Evolutionary conservation across 306 rosid genomes (phyloP), one percentile per base, ranked within the genome.

Genomic region (Oxytropis ochrocephala): DNA sequence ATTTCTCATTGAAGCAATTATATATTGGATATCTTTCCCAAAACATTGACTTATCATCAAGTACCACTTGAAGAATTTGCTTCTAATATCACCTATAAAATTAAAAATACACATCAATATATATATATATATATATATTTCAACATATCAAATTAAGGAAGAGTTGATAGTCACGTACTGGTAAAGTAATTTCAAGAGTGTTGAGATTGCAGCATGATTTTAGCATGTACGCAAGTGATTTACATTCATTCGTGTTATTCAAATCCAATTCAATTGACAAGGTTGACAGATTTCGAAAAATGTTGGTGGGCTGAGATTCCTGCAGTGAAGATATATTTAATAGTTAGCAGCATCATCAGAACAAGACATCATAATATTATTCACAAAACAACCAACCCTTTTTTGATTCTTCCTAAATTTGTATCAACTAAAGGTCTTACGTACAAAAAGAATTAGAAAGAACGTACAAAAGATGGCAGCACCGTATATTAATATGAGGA

Each of bases 221-320:
- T 17, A 78, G 12, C 11, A 64, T 4, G 48, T 54, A 52, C 4
- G 61, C 51, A 19, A 67, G 53, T 2, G 67, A 29, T 7, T 57
- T 1, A 5, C 2, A 13, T 39, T 68, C 69, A 10, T 43, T 64
- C 18, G 14, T 13, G 11, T 32, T 43, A 44, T 78, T 78, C 57
- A 78, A 32, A 49, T 78, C 69, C 57, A 78, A 57, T 1, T 78
- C 75, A 57, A 78, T 42, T 19, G 55, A 46, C 32, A 70, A 44
- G 4, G 36, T 33, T 17, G 46, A 27, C 13, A 78, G 11, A 41
- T 57, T 27, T 49, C 1, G 0, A 58, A 65, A 72, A n/a, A 30
- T 49, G 50, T 66, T 33, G 27, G 11, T 39, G 0, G 8, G 0
- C 8, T 14, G 48, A 3, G 38, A 27, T 64, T 17, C 55, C 73